Percentiles rank a stretch among this genome's conserved stretches.
These are phyloP conservation scores for Homolaphlyctis polyrhiza DNA, from an alignment of 371 early-diverging fungal genomes.

Conservation along the genomic window DNA sequence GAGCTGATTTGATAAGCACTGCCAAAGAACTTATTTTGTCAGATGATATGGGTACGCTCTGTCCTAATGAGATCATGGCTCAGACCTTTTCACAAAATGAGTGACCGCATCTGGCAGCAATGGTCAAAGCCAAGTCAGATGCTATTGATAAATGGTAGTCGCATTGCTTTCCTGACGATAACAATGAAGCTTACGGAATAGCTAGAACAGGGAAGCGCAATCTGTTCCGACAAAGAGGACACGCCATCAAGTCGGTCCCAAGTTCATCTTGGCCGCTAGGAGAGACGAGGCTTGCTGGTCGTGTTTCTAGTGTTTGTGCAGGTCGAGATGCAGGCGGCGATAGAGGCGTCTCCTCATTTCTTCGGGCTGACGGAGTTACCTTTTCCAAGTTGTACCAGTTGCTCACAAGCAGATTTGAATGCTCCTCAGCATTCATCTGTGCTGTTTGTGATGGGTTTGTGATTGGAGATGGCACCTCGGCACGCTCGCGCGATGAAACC, in stretches of 20 bases:
- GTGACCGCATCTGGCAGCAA: conserved; percentile 3
- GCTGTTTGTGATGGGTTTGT: no score
- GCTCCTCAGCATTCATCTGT: not conserved
- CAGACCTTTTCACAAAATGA: not conserved
- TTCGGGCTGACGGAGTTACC: no score
- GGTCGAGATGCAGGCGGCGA: no score
- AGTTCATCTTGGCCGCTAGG: no score
- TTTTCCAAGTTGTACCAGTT: no score
- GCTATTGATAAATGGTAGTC: not conserved
- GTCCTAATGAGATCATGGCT: no score
- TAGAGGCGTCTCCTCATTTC: no score
- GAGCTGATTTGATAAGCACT: not conserved
- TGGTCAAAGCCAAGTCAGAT: not conserved
- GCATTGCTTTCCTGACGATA: no score
- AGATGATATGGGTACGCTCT: no score
- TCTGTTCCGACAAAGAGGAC: not conserved
- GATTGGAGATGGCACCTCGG: not conserved
- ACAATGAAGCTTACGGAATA: conserved; percentile 3
- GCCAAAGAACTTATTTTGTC: no score
- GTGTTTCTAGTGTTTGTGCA: no score
- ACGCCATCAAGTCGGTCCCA: not conserved
- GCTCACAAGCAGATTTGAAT: not conserved
- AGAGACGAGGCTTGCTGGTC: no score
- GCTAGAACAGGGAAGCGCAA: not conserved
- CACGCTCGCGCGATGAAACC: not conserved